These are phyloP conservation scores for Spathaspora passalidarum DNA, from an alignment of 805 yeast species.

Conservation along the genomic window DNA sequence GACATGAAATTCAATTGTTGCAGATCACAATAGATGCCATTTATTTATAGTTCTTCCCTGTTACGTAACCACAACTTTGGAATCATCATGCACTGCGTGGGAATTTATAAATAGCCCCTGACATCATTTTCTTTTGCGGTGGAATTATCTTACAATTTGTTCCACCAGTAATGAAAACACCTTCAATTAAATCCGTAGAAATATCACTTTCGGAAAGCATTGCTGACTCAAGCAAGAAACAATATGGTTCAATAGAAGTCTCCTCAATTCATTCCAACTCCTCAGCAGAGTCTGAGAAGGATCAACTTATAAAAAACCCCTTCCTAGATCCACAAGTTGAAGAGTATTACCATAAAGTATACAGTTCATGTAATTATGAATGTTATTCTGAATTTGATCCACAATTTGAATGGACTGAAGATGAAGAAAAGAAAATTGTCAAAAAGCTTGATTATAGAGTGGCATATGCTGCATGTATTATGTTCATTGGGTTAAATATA, in stretches of 20 bases:
- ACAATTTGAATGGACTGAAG: slow-evolving; percentile 48
- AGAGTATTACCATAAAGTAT: slow-evolving; percentile 11
- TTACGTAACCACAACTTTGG: too few relatives aligned
- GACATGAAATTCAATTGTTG: neutral
- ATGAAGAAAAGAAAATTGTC: slow-evolving; percentile 48
- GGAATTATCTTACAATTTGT: neutral
- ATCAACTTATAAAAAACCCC: neutral
- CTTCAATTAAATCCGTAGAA: neutral
- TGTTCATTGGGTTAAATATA: slow-evolving; percentile 57
- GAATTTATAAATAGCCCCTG: neutral
- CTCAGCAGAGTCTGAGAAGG: neutral
- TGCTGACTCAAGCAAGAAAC: neutral
- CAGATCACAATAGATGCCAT: neutral
- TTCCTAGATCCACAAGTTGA: slow-evolving; percentile 8
- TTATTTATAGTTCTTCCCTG: neutral
- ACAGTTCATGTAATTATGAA: slow-evolving; percentile 43
- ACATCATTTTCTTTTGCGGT: neutral
- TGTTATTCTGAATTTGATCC: slow-evolving; percentile 58
- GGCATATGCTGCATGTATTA: slow-evolving; percentile 53
- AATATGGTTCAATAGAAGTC: neutral
- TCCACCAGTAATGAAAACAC: neutral
- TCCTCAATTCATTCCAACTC: neutral
- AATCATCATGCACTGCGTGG: too few relatives aligned
- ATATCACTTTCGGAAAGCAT: neutral
- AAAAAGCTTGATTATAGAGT: slow-evolving; percentile 56